Base-by-base conservation (phyloP, 192 early-diverging fungal species). In the Globomyces pollinis-pini region DNA sequence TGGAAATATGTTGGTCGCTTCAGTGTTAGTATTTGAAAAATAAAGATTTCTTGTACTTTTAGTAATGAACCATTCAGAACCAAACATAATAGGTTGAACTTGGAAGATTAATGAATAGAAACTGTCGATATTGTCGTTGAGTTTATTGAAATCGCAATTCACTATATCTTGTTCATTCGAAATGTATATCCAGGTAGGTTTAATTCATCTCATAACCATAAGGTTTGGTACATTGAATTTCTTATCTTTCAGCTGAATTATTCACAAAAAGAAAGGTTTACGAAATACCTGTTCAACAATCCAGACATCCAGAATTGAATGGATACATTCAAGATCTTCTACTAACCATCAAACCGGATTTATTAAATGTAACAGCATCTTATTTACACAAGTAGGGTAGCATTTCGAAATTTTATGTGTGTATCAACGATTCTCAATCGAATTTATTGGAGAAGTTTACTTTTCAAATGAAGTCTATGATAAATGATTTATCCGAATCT, bases 81-180 rank as follows among this genome's bases (percentile, higher is more conserved):
- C n/a, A n/a, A n/a, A n/a, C n/a, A n/a, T n/a, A n/a, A n/a, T n/a
- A n/a, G n/a, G n/a, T n/a, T n/a, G n/a, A n/a, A n/a, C n/a, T n/a
- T n/a, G n/a, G n/a, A n/a, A n/a, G n/a, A n/a, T n/a, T n/a, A n/a
- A n/a, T n/a, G n/a, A n/a, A n/a, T n/a, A 51, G 24, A 59, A 21
- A 38, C 32, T 4, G 16, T 57, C 57, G 73, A 72, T 34, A 35
- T 50, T 23, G 33, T 76, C 2, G 3, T 76, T 18, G 69, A 72
- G 6, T 76, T 76, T 53, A 32, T 72, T 7, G 74, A 76, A 60
- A 69, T 65, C 5, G 66, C 70, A 35, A 69, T 76, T 34, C 70
- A 76, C 64, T 52, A 62, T 30, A 67, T 76, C 29, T 66, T 76
- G 41, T 54, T 58, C 47, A 57, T 66, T 3, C 43, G 74, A 1